phyloP scores from a whole-genome alignment of 2,329 filamentous ascomycete genomes.

The Fusarium guadeloupense region DNA sequence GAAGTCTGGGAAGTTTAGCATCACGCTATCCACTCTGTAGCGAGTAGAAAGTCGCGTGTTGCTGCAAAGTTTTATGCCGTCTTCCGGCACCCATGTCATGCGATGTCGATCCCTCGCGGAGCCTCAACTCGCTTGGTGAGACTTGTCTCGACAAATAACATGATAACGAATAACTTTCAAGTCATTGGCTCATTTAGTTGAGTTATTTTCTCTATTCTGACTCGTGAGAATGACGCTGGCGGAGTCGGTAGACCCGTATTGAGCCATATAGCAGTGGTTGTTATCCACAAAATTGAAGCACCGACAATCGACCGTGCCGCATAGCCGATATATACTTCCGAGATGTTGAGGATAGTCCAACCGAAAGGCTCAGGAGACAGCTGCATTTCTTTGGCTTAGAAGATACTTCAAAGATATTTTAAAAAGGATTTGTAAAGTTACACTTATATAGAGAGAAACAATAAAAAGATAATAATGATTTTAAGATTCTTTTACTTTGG shows the following conservation, averaged over 20 bases:
- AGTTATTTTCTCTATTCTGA: conserved; percentile 16
- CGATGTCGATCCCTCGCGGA: background rate
- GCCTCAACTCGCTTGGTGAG: background rate
- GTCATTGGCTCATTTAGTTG: background rate
- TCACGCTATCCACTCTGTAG: background rate
- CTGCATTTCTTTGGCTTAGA: too few relatives aligned
- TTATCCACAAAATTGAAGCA: conserved; percentile 12
- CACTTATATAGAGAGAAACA: too few relatives aligned
- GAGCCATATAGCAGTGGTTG: background rate
- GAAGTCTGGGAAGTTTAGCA: too few relatives aligned
- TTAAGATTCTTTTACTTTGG: background rate
- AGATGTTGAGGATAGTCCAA: background rate
- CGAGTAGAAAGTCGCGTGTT: background rate
- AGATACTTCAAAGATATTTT: too few relatives aligned
- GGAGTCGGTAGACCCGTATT: conserved; percentile 3
- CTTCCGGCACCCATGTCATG: background rate
- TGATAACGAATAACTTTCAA: conserved; percentile 1
- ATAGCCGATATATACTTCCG: conserved; percentile 17
- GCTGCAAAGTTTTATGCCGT: background rate
- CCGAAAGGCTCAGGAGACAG: background rate
- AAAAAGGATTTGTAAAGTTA: too few relatives aligned
- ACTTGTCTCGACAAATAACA: background rate
- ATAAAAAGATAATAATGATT: too few relatives aligned
- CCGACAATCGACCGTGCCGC: conserved; percentile 37
- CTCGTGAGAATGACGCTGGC: conserved; percentile 12